These are phyloP conservation scores for Fusarium anguioides DNA, from an alignment of 2,329 filamentous ascomycete species.

Conservation along the genomic window DNA sequence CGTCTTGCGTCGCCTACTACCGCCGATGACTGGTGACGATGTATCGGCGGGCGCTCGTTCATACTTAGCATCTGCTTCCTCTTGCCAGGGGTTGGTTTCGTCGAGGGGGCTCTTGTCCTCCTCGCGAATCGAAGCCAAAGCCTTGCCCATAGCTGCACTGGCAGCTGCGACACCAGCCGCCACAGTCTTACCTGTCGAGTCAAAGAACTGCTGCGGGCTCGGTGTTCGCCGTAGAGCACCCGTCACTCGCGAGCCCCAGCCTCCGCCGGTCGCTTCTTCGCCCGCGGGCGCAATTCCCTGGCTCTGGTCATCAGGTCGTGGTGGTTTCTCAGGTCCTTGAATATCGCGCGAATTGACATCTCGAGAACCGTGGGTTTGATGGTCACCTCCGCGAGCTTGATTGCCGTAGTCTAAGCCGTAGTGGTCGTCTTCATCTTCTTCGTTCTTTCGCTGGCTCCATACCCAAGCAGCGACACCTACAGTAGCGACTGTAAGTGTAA, in stretches of 20 bases:
- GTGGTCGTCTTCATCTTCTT: constrained; percentile 71
- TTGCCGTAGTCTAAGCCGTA: constrained; percentile 60
- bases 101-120: constrained; percentile 81
- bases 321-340: constrained; percentile 50
- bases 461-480: constrained; percentile 90
- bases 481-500: constrained; percentile 89
- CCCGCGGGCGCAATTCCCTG: constrained; percentile 52
- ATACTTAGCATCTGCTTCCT: constrained; percentile 81
- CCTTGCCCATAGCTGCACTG: constrained; percentile 83
- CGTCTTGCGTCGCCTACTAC: constrained; percentile 73
- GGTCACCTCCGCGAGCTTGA: constrained; percentile 66
- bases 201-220: constrained; percentile 88
- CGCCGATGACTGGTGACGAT: constrained; percentile 49
- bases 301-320: constrained; percentile 55
- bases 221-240: constrained; percentile 84
- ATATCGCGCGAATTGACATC: constrained; percentile 48
- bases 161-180: constrained; percentile 85
- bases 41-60: constrained; percentile 51
- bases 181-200: constrained; percentile 83
- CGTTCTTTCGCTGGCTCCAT: constrained; percentile 87
- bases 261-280: constrained; percentile 52
- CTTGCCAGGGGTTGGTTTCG: constrained; percentile 92
- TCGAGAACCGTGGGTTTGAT: constrained; percentile 59
- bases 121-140: constrained; percentile 83
- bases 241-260: constrained; percentile 81